phyloP scores from a whole-genome alignment of 805 yeast genomes.

The Candida orba region DNA sequence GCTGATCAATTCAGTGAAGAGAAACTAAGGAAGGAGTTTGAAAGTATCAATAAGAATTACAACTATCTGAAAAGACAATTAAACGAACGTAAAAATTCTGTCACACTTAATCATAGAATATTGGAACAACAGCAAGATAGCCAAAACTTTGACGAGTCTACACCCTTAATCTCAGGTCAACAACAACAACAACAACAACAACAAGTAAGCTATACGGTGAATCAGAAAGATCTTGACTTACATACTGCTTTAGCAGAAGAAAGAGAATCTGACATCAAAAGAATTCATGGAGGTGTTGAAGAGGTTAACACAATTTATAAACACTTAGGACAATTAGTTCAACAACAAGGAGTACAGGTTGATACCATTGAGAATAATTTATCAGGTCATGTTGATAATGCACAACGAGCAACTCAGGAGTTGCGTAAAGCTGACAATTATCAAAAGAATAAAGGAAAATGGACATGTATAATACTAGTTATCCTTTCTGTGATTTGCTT shows the following conservation, averaged over 20 bases:
- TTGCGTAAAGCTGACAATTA: conserved; percentile 67
- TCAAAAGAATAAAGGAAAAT: conserved; percentile 61
- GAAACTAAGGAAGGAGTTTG: conserved; percentile 50
- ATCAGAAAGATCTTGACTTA: conserved; percentile 50
- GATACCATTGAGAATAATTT: conserved; percentile 82
- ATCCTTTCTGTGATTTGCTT: conserved; percentile 52
- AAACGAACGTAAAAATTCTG: conserved; percentile 39
- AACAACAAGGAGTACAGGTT: conserved; percentile 78
- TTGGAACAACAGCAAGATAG: conserved; percentile 12
- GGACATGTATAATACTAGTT: conserved; percentile 62
- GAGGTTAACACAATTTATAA: conserved; percentile 83
- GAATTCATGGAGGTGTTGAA: conserved; percentile 68
- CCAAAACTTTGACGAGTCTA: conserved; percentile 8
- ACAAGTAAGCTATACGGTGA: conserved; percentile 27
- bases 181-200: conserved; percentile 31
- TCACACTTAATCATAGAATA: conserved; percentile 27
- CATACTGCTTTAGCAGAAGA: conserved; percentile 63
- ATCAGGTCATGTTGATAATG: conserved; percentile 51
- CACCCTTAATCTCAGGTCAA: conserved; percentile 18
- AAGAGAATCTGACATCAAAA: conserved; percentile 63
- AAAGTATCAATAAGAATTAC: conserved; percentile 41
- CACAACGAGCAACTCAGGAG: conserved; percentile 66
- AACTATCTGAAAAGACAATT: conserved; percentile 37
- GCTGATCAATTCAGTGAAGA: conserved; percentile 24
- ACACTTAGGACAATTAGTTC: conserved; percentile 70